Conservation (phyloP, 805 yeast genomes). For the Wickerhamiella sergipiensis region DNA sequence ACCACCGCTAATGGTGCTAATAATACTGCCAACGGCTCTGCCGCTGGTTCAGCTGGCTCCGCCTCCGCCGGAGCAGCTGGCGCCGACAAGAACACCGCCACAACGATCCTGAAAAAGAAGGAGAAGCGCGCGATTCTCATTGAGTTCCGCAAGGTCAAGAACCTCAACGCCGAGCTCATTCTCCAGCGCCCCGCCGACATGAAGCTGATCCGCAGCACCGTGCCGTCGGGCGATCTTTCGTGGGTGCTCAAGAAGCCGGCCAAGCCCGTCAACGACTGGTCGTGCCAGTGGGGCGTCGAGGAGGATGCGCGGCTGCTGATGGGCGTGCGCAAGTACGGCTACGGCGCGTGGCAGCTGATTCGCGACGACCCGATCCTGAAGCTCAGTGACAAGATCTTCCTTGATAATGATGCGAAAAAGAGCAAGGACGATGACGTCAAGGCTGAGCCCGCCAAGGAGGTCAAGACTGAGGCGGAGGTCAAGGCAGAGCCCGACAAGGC, state of each 20-base stretch:
- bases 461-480: slow-evolving; percentile 7
- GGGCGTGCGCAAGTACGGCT: slow-evolving; percentile 87
- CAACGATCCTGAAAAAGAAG: slow-evolving; percentile 46
- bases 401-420: slow-evolving; percentile 24
- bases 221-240: slow-evolving; percentile 39
- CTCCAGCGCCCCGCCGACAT: slow-evolving; percentile 76
- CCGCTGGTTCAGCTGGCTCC: slow-evolving; percentile 2
- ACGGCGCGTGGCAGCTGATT: slow-evolving; percentile 88
- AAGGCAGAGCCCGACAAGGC: not conserved
- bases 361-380: slow-evolving; percentile 91
- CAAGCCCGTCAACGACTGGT: slow-evolving; percentile 84
- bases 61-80: slow-evolving; percentile 22
- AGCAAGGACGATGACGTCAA: not conserved
- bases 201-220: slow-evolving; percentile 43
- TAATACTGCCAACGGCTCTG: slow-evolving; percentile 14
- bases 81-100: slow-evolving; percentile 24
- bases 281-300: slow-evolving; percentile 64
- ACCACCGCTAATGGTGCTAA: no score
- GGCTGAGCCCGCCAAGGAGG: slow-evolving; percentile 17
- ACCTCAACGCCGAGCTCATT: slow-evolving; percentile 80
- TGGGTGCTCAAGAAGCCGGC: slow-evolving; percentile 52
- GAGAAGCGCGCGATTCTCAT: slow-evolving; percentile 85
- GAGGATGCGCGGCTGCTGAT: slow-evolving; percentile 80
- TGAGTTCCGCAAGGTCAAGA: slow-evolving; percentile 76
- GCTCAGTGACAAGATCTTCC: slow-evolving; percentile 68